Percentiles rank a stretch among this genome's conserved stretches.
These are phyloP conservation scores for Aristolochia contorta DNA, from an alignment of 164 flowering plant species.

Conservation along the genomic window DNA sequence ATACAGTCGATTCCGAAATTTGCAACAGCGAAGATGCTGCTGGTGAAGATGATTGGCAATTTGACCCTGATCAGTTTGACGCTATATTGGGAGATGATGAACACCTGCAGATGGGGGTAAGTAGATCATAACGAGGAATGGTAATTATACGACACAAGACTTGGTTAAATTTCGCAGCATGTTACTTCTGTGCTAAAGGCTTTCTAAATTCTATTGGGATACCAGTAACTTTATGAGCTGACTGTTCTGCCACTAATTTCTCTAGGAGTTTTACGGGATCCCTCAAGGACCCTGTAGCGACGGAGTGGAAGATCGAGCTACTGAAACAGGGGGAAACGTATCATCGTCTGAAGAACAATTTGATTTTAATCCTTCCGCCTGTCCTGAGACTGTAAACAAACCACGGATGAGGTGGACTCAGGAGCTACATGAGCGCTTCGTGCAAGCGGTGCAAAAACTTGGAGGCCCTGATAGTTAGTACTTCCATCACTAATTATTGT, in stretches of 20 bases:
- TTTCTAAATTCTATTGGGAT: neutral
- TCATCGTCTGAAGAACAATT: slow-evolving; percentile 5
- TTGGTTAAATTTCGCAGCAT: neutral
- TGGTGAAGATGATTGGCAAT: slow-evolving; percentile 10
- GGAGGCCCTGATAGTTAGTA: slow-evolving; percentile 65
- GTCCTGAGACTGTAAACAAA: slow-evolving; percentile 18
- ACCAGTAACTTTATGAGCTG: neutral
- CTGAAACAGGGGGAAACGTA: neutral
- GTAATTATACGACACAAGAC: too few relatives aligned
- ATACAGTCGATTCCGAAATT: too few relatives aligned
- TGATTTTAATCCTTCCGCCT: slow-evolving; percentile 11
- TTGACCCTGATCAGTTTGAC: slow-evolving; percentile 3
- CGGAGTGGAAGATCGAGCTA: neutral
- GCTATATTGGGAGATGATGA: slow-evolving; percentile 3
- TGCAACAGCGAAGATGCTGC: neutral
- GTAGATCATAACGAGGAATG: neutral
- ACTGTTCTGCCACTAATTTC: neutral
- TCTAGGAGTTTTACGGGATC: slow-evolving; percentile 9
- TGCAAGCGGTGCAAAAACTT: slow-evolving; percentile 52
- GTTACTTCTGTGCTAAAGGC: neutral
- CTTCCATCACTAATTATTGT: neutral
- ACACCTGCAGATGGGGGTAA: slow-evolving; percentile 10
- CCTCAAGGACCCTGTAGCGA: neutral
- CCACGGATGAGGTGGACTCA: slow-evolving; percentile 70
- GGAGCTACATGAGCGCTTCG: slow-evolving; percentile 70